Base-by-base conservation (phyloP, 2,329 filamentous ascomycete genomes). In the Hymenoscyphus salicellus region DNA sequence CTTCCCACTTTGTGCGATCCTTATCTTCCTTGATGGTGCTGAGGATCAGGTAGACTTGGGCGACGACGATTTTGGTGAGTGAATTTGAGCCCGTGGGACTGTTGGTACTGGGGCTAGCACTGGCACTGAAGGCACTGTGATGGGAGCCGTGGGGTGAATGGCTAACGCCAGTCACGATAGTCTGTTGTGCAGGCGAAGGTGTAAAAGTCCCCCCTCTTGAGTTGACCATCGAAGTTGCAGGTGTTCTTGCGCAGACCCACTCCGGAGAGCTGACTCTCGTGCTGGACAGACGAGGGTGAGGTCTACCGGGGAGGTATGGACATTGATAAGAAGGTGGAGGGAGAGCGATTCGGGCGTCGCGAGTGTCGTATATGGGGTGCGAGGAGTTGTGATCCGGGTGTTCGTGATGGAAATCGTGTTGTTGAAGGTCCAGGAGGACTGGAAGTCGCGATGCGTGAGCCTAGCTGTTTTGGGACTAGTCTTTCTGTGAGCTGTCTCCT, bases 21-120 rank as follows among this genome's bases (percentile, higher is more conserved):
- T 93, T 93, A 78, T 96, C 94, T 81, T 97, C 93, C 78, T 95
- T 97, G 76, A 98, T 90, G 38, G 92, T 93, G 80, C 93, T 95
- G 70, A 99, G 85, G 64, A 99, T 86, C 69, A 99, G 88, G 80
- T 95, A 96, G 71, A 98, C 88, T 82, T 99, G 95, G 70, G 95
- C 93, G 74, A 97, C 89, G 73, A 95, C 93, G 78, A 99, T 95
- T 80, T 96, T 97, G 67, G 90, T 90, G 73, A 98, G 84, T 75
- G 89, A 89, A 58, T 81, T 84, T 72, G 83, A 79, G 68, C 81
- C 80, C 41, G 79, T 80, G 74, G 72, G 80, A 63, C 75, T 77
- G 63, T 71, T 75, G 30, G 73, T 75, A 64, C 74, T 75, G 60
- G 75, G 74, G 58, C 75, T 75, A 49, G 73, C 73, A 64, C 71